These are phyloP conservation scores for Colletotrichum cereale DNA, from an alignment of 2,329 filamentous ascomycete genomes.

Conservation along the genomic window DNA sequence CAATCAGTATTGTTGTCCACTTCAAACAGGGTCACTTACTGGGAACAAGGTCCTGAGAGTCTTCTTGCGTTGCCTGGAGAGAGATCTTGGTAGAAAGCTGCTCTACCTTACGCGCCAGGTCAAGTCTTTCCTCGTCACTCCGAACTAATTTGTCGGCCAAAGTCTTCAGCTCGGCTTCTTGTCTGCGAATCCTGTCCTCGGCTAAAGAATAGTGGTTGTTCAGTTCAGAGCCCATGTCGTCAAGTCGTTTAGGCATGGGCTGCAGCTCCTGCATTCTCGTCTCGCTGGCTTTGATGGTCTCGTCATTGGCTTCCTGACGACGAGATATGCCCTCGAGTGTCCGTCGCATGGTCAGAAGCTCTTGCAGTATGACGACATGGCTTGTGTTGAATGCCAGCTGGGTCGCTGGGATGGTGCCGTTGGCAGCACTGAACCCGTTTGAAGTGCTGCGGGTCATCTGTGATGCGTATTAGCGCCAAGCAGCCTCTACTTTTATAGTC, in stretches of 20 bases:
- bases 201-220: conserved; percentile 1
- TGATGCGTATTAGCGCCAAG: background rate
- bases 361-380: conserved; percentile 4
- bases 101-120: conserved; percentile 7
- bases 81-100: background rate
- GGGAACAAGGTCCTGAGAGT: background rate
- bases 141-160: conserved; percentile 5
- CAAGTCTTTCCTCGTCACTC: conserved; percentile 1
- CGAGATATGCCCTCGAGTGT: conserved; percentile 5
- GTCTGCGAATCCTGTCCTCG: conserved; percentile 9
- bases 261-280: conserved; percentile 10
- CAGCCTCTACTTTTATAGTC: background rate
- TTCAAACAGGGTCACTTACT: background rate
- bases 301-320: conserved; percentile 4
- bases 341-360: conserved; percentile 11
- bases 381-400: conserved; percentile 13
- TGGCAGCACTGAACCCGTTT: background rate
- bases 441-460: background rate
- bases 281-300: conserved; percentile 5
- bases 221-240: conserved; percentile 15
- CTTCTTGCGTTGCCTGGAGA: conserved; percentile 5
- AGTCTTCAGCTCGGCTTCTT: conserved; percentile 2
- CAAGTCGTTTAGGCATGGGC: conserved; percentile 12
- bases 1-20: background rate
- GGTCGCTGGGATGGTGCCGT: background rate